A percentile compares a stretch with the other conserved stretches of the same genome.
Conservation (phyloP, 2,329 filamentous ascomycete genomes). For the Hypocreales sp. region DNA sequence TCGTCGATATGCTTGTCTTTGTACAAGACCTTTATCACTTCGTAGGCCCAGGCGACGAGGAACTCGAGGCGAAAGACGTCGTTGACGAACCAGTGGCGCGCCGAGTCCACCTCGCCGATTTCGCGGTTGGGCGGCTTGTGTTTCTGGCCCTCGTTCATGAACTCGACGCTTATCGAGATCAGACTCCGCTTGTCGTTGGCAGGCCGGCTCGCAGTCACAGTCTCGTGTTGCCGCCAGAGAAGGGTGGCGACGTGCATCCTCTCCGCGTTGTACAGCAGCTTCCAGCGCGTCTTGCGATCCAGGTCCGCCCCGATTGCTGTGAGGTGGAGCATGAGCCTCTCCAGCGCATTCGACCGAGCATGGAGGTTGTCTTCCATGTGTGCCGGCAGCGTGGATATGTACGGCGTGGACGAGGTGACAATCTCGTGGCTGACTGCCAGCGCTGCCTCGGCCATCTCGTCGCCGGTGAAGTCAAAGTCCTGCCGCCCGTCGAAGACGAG, state of each 20-base stretch:
- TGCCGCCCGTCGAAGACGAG: constrained; percentile 63
- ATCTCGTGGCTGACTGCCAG: constrained; percentile 69
- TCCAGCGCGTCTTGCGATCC: constrained; percentile 57
- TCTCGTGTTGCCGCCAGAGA: constrained; percentile 71
- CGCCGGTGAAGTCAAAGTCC: constrained; percentile 48
- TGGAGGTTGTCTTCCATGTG: constrained; percentile 72
- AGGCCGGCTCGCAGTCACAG: constrained; percentile 42
- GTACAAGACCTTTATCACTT: constrained; percentile 59
- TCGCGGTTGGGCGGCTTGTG: constrained; percentile 47
- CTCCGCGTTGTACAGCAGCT: constrained; percentile 76
- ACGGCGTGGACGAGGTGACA: constrained; percentile 58
- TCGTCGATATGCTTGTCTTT: constrained; percentile 44
- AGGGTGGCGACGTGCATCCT: constrained; percentile 67
- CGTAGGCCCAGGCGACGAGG: constrained; percentile 65
- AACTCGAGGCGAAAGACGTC: constrained; percentile 59
- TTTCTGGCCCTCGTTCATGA: constrained; percentile 63
- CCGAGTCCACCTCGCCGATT: constrained; percentile 57
- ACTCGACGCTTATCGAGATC: constrained; percentile 58
- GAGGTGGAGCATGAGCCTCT: constrained; percentile 59
- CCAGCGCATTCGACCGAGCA: constrained; percentile 56
- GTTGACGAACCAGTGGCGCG: constrained; percentile 77
- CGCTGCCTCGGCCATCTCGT: constrained; percentile 64
- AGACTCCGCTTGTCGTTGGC: constrained; percentile 51
- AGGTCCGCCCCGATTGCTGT: constrained; percentile 49
- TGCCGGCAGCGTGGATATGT: constrained; percentile 56